Percentiles rank a stretch among this genome's conserved stretches.
These are phyloP conservation scores for Xylaria grammica DNA, from an alignment of 495 filamentous ascomycete genomes.

Conservation along the genomic window DNA sequence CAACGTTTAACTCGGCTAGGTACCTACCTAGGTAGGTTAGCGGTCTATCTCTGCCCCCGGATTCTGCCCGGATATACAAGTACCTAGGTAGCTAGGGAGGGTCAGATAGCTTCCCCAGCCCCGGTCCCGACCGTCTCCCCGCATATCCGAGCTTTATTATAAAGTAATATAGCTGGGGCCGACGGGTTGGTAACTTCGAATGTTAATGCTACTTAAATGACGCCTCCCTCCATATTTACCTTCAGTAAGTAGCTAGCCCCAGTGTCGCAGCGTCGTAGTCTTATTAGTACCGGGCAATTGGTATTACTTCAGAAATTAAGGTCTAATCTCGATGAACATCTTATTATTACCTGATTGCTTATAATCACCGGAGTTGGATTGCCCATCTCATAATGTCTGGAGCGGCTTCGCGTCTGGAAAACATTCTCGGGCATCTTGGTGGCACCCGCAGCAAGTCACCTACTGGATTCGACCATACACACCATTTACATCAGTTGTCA, in stretches of 20 bases:
- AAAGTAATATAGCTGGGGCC: too few species aligned
- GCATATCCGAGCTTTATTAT: too few species aligned
- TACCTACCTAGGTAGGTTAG: too few species aligned
- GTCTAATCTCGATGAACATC: too few species aligned
- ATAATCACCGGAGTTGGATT: not conserved
- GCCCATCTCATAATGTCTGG: constrained; percentile 45
- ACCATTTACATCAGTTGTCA: constrained; percentile 80
- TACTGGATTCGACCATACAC: constrained; percentile 49
- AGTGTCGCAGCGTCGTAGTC: not conserved
- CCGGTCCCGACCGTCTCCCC: too few species aligned
- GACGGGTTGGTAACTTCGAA: too few species aligned
- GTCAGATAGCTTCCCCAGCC: too few species aligned
- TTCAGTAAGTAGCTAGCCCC: not conserved
- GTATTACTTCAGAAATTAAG: not conserved
- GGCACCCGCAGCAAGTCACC: constrained; percentile 43
- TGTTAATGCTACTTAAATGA: too few species aligned
- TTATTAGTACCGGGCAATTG: not conserved
- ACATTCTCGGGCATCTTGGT: constrained; percentile 67
- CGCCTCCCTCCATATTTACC: not conserved
- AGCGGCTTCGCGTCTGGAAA: constrained; percentile 53
- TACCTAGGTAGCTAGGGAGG: too few species aligned
- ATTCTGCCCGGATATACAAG: too few species aligned
- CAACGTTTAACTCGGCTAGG: too few species aligned
- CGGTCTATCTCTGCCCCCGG: too few species aligned
- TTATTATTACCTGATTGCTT: not conserved